These are phyloP conservation scores for Russula dissimulans DNA, from an alignment of 768 basidiomycete species.

Conservation along the genomic window DNA sequence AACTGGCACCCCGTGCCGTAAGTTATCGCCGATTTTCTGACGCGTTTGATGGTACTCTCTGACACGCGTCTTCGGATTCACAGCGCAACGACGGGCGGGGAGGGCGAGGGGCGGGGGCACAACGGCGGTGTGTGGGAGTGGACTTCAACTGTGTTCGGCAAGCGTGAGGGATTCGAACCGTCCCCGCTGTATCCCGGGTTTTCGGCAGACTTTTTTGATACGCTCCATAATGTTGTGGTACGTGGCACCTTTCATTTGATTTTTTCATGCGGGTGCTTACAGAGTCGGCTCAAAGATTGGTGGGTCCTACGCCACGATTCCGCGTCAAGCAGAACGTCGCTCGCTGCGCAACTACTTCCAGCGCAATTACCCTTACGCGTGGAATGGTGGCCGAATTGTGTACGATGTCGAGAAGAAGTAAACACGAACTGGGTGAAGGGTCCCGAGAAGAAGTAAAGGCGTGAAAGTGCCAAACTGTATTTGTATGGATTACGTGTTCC, in stretches of 20 bases:
- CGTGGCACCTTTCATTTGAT: conserved; percentile 26
- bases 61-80: background rate
- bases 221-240: conserved; percentile 78
- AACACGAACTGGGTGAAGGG: background rate
- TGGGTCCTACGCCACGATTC: conserved; percentile 81
- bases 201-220: conserved; percentile 88
- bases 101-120: conserved; percentile 48
- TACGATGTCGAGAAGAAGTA: conserved; percentile 34
- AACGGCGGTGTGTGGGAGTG: conserved; percentile 99
- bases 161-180: conserved; percentile 63
- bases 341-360: conserved; percentile 89
- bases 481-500: background rate
- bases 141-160: conserved; percentile 75
- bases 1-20: conserved; percentile 94
- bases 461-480: background rate
- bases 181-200: conserved; percentile 86
- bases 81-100: conserved; percentile 61
- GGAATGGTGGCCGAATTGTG: conserved; percentile 66
- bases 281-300: conserved; percentile 50
- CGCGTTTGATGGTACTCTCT: background rate
- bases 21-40: conserved; percentile 26
- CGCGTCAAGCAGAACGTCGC: conserved; percentile 67
- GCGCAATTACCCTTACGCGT: conserved; percentile 82
- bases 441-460: background rate
- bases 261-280: conserved; percentile 4